Evolutionary conservation across 805 yeast genomes (phyloP).

Genomic region (Saturnispora serradocipensis): DNA sequence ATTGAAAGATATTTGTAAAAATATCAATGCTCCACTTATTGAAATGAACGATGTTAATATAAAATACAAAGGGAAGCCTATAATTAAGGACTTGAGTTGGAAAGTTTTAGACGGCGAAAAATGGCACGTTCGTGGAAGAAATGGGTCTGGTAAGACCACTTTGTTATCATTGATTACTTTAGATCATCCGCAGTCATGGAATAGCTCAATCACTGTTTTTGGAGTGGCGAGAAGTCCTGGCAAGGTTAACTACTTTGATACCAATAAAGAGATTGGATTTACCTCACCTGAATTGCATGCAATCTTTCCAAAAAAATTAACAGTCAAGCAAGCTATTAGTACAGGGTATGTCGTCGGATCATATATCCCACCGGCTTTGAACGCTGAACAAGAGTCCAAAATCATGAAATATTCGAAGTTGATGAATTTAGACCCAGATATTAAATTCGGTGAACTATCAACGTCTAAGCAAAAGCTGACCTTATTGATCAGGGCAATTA

Average conservation of each 20-base stretch:
- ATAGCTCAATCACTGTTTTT: conserved; percentile 49
- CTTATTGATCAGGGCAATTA: conserved; percentile 65
- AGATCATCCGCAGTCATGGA: conserved; percentile 97
- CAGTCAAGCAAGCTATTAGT: conserved; percentile 48
- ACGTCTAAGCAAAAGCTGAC: conserved; percentile 73
- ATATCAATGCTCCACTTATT: conserved; percentile 21
- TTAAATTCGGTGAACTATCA: conserved; percentile 43
- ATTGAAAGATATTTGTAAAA: not conserved
- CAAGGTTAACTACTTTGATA: conserved; percentile 61
- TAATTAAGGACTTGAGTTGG: conserved; percentile 59
- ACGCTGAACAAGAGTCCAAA: conserved; percentile 28
- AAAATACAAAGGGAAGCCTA: conserved; percentile 50
- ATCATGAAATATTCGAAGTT: conserved; percentile 39
- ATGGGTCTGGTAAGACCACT: conserved; percentile 93
- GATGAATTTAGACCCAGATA: conserved; percentile 37
- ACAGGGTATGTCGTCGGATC: conserved; percentile 75
- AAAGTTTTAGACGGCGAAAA: conserved; percentile 58
- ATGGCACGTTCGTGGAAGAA: conserved; percentile 85
- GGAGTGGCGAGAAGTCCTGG: conserved; percentile 71
- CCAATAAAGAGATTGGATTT: conserved; percentile 73
- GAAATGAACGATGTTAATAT: conserved; percentile 58
- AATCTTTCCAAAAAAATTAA: conserved; percentile 54
- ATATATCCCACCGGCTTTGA: conserved; percentile 40
- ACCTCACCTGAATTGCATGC: conserved; percentile 91
- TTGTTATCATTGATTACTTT: conserved; percentile 75